These are phyloP conservation scores for Cyberlindnera maclurae DNA, from an alignment of 805 yeast species.

Conservation along the genomic window DNA sequence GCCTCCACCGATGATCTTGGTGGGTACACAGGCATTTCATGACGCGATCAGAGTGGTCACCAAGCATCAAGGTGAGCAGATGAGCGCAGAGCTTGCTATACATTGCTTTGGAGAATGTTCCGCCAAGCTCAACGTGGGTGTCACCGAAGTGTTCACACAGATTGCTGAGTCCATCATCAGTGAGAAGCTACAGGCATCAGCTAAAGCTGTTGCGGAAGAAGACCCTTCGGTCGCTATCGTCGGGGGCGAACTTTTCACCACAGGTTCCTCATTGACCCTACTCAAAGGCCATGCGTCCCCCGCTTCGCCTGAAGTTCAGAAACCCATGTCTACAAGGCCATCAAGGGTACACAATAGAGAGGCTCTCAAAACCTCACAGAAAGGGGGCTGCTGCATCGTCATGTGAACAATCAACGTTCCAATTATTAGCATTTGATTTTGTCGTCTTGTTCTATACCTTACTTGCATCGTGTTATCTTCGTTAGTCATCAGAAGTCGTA, in stretches of 20 bases:
- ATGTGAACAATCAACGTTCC: constrained; percentile 4
- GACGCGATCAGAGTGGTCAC: constrained; percentile 10
- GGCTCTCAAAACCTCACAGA: not conserved
- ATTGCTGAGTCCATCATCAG: constrained; percentile 4
- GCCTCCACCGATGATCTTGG: constrained; percentile 16
- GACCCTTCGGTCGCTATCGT: too few relatives aligned
- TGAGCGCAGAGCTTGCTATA: constrained; percentile 13
- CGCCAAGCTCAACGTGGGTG: constrained; percentile 13
- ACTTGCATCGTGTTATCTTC: not conserved
- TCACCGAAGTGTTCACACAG: constrained; percentile 13
- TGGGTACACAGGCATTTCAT: constrained; percentile 15
- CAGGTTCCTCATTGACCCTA: constrained; percentile 6
- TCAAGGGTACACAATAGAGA: constrained; percentile 1
- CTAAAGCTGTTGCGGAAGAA: too few relatives aligned
- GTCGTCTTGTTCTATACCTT: not conserved
- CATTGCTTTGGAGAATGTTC: constrained; percentile 13
- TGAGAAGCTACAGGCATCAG: not conserved
- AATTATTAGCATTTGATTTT: not conserved
- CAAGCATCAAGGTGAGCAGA: constrained; percentile 9
- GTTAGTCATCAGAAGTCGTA: constrained; percentile 2
- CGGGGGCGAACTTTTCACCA: constrained; percentile 6
- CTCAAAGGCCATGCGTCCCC: not conserved
- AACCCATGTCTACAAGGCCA: not conserved
- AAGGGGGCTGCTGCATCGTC: constrained; percentile 5
- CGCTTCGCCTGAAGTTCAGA: not conserved